phyloP scores from a whole-genome alignment of 768 basidiomycete genomes.

The Collybia nuda region DNA sequence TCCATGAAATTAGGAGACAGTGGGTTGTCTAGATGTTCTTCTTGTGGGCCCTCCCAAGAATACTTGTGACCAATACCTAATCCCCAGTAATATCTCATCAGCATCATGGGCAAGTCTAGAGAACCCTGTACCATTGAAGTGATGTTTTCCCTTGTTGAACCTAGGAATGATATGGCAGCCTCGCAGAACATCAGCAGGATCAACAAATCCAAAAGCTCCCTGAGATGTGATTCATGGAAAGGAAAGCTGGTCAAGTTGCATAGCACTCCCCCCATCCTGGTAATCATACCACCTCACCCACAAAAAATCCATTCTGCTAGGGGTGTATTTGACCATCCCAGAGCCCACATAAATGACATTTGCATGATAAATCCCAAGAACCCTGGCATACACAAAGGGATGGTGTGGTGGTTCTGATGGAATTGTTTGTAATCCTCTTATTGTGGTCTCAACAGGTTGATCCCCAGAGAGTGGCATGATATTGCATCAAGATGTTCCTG shows the following conservation, averaged over 20 bases:
- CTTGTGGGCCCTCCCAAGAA: neutral
- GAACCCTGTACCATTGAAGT: neutral
- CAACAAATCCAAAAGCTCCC: conserved; percentile 14
- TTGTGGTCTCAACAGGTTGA: neutral
- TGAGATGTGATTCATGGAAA: neutral
- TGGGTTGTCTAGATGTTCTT: too few species aligned
- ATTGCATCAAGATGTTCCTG: neutral
- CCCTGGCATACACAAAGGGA: too few species aligned
- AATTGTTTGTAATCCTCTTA: neutral
- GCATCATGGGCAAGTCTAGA: neutral
- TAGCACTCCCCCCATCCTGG: neutral
- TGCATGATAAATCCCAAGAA: neutral
- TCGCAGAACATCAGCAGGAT: conserved; percentile 13
- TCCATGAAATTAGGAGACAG: too few species aligned
- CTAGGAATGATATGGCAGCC: conserved; percentile 14
- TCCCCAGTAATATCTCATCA: conserved; percentile 6
- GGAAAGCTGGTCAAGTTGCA: neutral
- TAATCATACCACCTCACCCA: neutral
- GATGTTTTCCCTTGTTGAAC: neutral
- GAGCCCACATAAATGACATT: neutral
- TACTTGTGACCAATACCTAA: conserved; percentile 1
- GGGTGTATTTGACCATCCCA: neutral
- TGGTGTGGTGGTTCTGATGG: neutral
- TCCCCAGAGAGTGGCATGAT: neutral
- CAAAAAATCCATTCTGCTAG: neutral